Percentiles rank a stretch among this genome's conserved stretches.
Evolutionary conservation across 352 stramenopile genomes (phyloP).

Genomic region (Phytophthora uliginosa): DNA sequence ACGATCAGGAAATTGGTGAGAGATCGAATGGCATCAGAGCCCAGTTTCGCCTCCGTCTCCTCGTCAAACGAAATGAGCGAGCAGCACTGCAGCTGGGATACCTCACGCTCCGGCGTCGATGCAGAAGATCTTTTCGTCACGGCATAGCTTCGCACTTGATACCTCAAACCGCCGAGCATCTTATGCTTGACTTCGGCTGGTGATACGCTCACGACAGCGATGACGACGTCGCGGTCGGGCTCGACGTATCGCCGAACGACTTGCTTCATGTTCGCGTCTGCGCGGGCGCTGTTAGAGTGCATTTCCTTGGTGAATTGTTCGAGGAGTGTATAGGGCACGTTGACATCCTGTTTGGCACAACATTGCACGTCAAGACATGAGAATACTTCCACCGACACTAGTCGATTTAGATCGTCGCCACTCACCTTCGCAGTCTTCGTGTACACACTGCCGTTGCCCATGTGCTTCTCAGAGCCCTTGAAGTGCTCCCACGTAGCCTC

Average conservation of each 20-base stretch:
- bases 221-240: constrained; percentile 38
- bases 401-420: not conserved
- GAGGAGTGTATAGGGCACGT: constrained; percentile 40
- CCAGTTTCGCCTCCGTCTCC: constrained; percentile 16
- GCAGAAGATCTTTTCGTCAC: constrained; percentile 29
- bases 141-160: constrained; percentile 32
- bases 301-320: constrained; percentile 44
- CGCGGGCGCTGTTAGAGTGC: constrained; percentile 29
- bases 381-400: not conserved
- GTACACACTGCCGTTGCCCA: constrained; percentile 40
- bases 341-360: constrained; percentile 31
- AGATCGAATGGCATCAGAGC: constrained; percentile 19
- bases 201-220: constrained; percentile 39
- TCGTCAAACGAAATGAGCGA: constrained; percentile 35
- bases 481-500: constrained; percentile 48
- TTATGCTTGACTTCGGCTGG: constrained; percentile 42
- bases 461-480: constrained; percentile 37
- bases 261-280: constrained; percentile 40
- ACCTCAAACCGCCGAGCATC: constrained; percentile 22
- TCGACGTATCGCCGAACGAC: constrained; percentile 43
- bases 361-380: constrained; percentile 1
- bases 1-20: constrained; percentile 35
- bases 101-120: constrained; percentile 28
- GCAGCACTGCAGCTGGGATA: constrained; percentile 34
- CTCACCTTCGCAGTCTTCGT: constrained; percentile 38